phyloP scores from a whole-genome alignment of 257 asterid species.

The Plantago elongata region DNA sequence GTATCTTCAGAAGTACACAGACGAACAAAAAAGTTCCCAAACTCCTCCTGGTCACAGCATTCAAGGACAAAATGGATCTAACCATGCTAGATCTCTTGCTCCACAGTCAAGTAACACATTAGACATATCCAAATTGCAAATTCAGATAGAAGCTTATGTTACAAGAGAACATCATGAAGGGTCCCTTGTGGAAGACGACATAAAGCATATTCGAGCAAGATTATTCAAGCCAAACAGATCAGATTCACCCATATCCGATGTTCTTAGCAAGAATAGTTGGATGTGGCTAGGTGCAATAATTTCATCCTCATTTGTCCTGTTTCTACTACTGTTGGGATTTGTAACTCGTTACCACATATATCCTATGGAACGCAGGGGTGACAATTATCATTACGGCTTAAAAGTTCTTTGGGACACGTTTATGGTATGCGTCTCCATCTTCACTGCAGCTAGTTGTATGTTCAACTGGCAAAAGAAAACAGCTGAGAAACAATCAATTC shows the following conservation, averaged over 20 bases:
- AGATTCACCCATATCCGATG: constrained; percentile 23
- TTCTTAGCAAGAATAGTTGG: constrained; percentile 31
- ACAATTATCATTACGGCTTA: not conserved
- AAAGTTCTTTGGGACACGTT: constrained; percentile 17
- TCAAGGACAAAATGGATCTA: constrained; percentile 29
- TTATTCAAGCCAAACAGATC: constrained; percentile 26
- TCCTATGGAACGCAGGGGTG: constrained; percentile 24
- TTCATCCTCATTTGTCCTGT: constrained; percentile 28
- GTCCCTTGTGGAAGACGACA: constrained; percentile 9
- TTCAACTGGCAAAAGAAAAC: constrained; percentile 20
- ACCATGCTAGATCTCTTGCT: constrained; percentile 36
- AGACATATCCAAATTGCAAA: constrained; percentile 17
- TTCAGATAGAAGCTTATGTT: constrained; percentile 35
- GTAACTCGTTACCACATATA: constrained; percentile 28
- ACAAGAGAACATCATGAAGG: constrained; percentile 27
- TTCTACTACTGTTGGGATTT: constrained; percentile 21
- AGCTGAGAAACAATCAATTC: constrained; percentile 15
- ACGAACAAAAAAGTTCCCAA: constrained; percentile 23
- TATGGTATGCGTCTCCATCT: constrained; percentile 14
- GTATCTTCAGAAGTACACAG: constrained; percentile 17
- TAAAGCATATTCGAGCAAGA: constrained; percentile 11
- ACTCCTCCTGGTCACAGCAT: constrained; percentile 22
- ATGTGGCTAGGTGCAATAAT: constrained; percentile 31
- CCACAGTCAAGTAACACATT: constrained; percentile 15
- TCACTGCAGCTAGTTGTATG: constrained; percentile 2